Conservation (phyloP, 306 rosid genomes). For the Delonix regia region DNA sequence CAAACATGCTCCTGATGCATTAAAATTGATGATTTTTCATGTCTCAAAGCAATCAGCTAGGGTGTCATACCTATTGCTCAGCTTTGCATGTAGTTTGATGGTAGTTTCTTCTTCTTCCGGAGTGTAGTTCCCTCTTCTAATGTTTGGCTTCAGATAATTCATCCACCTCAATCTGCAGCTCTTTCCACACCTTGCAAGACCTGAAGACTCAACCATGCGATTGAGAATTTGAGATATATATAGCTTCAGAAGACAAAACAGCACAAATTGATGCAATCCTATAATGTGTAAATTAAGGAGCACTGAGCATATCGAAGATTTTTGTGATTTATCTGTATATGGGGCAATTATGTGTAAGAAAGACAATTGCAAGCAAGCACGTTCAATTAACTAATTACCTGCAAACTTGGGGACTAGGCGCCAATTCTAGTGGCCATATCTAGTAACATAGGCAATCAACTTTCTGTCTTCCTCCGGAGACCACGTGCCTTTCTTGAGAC, state of each 20-base stretch:
- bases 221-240: background rate
- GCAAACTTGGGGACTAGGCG: background rate
- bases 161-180: background rate
- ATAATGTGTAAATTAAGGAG: too few relatives aligned
- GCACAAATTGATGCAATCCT: background rate
- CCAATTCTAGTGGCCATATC: background rate
- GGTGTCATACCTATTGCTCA: background rate
- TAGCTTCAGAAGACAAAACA: background rate
- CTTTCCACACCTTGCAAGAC: background rate
- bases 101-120: slow-evolving; percentile 46
- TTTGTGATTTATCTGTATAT: background rate
- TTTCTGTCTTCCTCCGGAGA: background rate
- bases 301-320: too few relatives aligned
- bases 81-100: background rate
- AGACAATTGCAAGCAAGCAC: too few relatives aligned
- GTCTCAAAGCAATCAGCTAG: background rate
- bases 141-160: background rate
- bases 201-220: background rate
- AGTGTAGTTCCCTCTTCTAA: background rate
- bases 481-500: background rate
- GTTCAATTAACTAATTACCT: background rate
- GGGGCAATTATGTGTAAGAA: too few relatives aligned
- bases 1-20: too few relatives aligned
- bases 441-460: slow-evolving; percentile 20
- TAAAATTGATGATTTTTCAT: background rate